A percentile compares a stretch with the other conserved stretches of the same genome.
phyloP scores from a whole-genome alignment of 78 protist genomes.

The Guillardia theta region DNA sequence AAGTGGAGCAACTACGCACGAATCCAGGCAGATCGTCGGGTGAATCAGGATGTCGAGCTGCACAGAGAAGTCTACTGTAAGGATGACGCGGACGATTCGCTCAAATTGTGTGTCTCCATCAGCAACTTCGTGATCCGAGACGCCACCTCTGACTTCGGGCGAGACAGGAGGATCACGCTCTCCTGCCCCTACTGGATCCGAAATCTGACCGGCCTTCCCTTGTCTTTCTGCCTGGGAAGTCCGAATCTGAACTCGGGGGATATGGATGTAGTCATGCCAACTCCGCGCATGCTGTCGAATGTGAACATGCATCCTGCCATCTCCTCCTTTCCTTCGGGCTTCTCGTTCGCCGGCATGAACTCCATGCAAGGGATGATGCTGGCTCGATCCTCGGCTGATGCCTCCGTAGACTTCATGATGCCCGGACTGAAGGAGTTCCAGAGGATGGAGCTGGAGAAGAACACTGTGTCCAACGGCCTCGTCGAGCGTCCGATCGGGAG shows the following conservation, averaged over 20 bases:
- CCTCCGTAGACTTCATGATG: too few relatives aligned
- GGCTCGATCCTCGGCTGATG: too few relatives aligned
- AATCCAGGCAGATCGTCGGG: background rate
- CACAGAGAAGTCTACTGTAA: background rate
- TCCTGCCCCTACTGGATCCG: constrained; percentile 25
- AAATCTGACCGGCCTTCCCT: background rate
- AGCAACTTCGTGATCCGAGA: background rate
- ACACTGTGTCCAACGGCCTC: background rate
- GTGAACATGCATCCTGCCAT: background rate
- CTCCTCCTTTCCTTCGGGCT: too few relatives aligned
- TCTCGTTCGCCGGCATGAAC: too few relatives aligned
- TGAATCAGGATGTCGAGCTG: background rate
- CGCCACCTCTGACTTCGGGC: background rate
- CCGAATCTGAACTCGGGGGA: background rate
- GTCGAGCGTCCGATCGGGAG: background rate
- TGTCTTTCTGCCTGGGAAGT: background rate
- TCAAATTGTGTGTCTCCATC: background rate
- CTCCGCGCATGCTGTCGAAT: background rate
- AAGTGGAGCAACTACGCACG: background rate
- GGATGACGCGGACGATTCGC: background rate
- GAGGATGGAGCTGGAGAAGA: background rate
- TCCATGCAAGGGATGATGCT: too few relatives aligned
- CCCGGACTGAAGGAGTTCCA: background rate
- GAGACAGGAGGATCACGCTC: background rate
- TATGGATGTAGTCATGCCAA: background rate